Base-by-base conservation (phyloP, 352 stramenopile species). In the Blastocystis sp. region DNA sequence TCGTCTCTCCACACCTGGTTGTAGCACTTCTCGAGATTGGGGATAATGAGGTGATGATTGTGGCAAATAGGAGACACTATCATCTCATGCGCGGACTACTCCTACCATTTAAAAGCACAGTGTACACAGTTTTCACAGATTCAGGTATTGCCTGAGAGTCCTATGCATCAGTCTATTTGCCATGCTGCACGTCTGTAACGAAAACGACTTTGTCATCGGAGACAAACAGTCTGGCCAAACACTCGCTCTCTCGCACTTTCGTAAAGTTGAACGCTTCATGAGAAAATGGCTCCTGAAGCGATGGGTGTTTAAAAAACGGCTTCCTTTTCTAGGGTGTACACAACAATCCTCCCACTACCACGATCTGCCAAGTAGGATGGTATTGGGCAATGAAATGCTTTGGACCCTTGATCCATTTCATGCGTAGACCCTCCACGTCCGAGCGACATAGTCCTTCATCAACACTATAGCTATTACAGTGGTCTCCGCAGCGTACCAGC, bases 381-480 rank as follows among this genome's bases (percentile, higher is more conserved):
- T 84, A 84, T n/a, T 84, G 73, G 20, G 73, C 73, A 68, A 84
- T 66, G 9, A 84, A 23, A 53, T 84, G 73, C 26, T 69, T 84
- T 1, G 11, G 39, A 26, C 73, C 73, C 20, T 11, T 56, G 29
- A 84, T 68, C 73, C 73, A 84, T 34, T 84, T 84, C 73, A 84
- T 84, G 9, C 53, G 29, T 18, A 84, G 56, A n/a, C 73, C 73
- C 3, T 50, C 73, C 8, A 84, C 73, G 39, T 84, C 73, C 3
- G 73, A 84, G 8, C 73, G 26, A 47, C 45, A 68, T 26, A 84
- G 50, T 39, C 73, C 73, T 39, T 84, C 73, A 15, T 23, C 53
- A 29, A 66, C 73, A 26, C 73, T 84, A 84, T 0, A 15, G 54
- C 43, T 64, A 66, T 5, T 11, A 45, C 0, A 23, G 26, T 23